Base-by-base conservation (phyloP, 2,329 filamentous ascomycete genomes). In the Ceratocystis alfenasii region DNA sequence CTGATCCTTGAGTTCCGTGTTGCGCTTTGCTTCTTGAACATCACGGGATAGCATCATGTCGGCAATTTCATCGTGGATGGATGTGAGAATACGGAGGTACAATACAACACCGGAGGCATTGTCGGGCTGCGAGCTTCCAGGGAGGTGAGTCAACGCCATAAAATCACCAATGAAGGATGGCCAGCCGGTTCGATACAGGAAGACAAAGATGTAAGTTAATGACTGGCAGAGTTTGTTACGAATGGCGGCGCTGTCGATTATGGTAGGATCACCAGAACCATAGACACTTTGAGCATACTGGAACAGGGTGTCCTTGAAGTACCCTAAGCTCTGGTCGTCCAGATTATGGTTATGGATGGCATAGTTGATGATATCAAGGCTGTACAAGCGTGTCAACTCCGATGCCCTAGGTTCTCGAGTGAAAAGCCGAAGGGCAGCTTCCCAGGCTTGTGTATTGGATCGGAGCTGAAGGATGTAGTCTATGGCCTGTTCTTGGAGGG, bases 221-320 rank as follows among this genome's bases (percentile, higher is more conserved):
- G 92, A 96, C 77, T 99, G 94, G 59, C 93, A 92, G 70, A 99
- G 84, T 77, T 99, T 99, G 78, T 97, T 99, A 77, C 97, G 93
- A 55, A 99, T 87, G 70, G 84, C 83, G 28, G 84, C 75, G 7
- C 87, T 84, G 74, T 99, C 94, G 69, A 86, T 77, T 64, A 79
- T 76, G 67, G 80, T 79, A 65, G 82, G 80, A 8, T 78, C 75
- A 44, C 78, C 78, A 48, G 81, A 78, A 64, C 85, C 83, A 74
- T 96, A 97, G 62, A 83, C 85, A 71, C 87, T 83, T 70, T 84
- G 84, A 68, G 94, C 82, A 75, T 97, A 96, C 70, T 84, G 83
- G 77, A 96, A 80, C 70, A 99, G 79, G 57, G 85, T 88, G 71
- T 94, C 86, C 75, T 89, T 91, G 71, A 97, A 84, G 73, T 87